phyloP scores from a whole-genome alignment of 2,329 filamentous ascomycete genomes.

The Trichoderma aggressivum region DNA sequence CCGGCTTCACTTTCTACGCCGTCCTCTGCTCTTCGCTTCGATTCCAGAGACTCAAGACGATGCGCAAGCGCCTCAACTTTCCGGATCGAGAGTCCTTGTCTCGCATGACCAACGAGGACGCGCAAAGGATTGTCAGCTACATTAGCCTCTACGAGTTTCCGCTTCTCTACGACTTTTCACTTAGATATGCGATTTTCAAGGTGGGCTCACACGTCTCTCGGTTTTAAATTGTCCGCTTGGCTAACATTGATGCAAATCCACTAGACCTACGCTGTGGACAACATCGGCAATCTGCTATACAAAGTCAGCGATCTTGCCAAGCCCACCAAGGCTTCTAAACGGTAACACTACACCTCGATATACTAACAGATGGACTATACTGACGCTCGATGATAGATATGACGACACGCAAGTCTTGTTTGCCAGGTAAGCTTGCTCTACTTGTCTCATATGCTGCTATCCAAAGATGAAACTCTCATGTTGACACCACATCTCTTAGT shows the following conservation, averaged over 20 bases:
- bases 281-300: constrained; percentile 37
- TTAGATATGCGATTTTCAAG: constrained; percentile 42
- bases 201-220: constrained; percentile 21
- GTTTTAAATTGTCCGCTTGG: not conserved
- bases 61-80: constrained; percentile 32
- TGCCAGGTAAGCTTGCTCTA: constrained; percentile 29
- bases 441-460: not conserved
- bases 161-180: constrained; percentile 34
- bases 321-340: constrained; percentile 32
- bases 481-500: constrained; percentile 19
- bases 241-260: not conserved
- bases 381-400: constrained; percentile 31
- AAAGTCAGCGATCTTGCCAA: constrained; percentile 36
- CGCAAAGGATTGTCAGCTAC: constrained; percentile 42
- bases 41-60: constrained; percentile 33
- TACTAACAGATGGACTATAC: not conserved
- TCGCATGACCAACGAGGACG: constrained; percentile 43
- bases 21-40: constrained; percentile 36
- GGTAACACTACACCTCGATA: constrained; percentile 24
- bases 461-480: not conserved
- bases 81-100: constrained; percentile 36
- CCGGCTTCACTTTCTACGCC: constrained; percentile 31
- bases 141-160: constrained; percentile 38
- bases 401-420: constrained; percentile 41
- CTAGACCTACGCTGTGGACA: constrained; percentile 41